Percentiles rank a stretch among this genome's conserved stretches.
These are phyloP conservation scores for Podaxis sp. DNA, from an alignment of 768 basidiomycete genomes.

Conservation along the genomic window DNA sequence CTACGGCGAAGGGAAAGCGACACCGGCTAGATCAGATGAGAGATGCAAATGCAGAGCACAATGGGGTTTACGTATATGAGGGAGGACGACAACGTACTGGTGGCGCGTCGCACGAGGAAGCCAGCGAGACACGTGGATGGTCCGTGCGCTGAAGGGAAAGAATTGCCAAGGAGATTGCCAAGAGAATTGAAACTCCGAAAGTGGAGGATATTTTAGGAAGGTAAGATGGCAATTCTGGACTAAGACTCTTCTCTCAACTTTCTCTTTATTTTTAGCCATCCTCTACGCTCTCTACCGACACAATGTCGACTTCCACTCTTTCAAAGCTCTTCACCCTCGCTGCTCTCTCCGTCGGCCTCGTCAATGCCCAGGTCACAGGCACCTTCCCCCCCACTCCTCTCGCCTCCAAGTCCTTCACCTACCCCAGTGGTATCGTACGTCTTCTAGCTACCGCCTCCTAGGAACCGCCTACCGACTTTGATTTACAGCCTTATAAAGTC, in stretches of 20 bases:
- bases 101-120: neutral
- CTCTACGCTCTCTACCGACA: constrained; percentile 6
- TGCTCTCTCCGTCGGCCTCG: constrained; percentile 26
- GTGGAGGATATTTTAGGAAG: constrained; percentile 10
- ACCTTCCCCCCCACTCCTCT: constrained; percentile 48
- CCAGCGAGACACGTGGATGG: constrained; percentile 24
- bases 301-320: constrained; percentile 48
- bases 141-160: constrained; percentile 18
- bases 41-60: constrained; percentile 3
- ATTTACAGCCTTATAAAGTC: constrained; percentile 35
- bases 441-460: neutral
- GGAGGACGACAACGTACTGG: neutral
- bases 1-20: constrained; percentile 28
- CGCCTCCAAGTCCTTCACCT: constrained; percentile 43
- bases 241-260: constrained; percentile 3
- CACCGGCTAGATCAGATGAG: neutral
- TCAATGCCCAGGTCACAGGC: constrained; percentile 29
- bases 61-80: neutral
- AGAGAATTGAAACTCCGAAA: constrained; percentile 10
- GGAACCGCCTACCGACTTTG: neutral
- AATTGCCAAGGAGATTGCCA: neutral
- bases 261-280: constrained; percentile 13
- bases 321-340: constrained; percentile 33
- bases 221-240: neutral
- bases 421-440: constrained; percentile 45